These are phyloP conservation scores for Miscanthus lutarioriparius DNA, from an alignment of 176 grass and related monocot species.

Conservation along the genomic window DNA sequence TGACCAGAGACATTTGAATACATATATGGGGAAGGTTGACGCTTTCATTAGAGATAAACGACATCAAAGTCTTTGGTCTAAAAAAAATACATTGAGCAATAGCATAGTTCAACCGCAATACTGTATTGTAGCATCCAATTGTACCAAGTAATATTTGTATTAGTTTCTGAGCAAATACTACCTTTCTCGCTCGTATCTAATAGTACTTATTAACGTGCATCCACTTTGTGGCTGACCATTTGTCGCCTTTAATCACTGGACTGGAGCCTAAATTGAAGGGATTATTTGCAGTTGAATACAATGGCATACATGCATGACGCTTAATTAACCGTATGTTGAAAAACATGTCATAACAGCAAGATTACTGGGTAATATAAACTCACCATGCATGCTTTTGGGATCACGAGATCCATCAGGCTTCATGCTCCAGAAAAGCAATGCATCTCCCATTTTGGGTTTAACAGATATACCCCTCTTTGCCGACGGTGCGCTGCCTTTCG, in stretches of 20 bases:
- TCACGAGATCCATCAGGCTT: constrained; percentile 76
- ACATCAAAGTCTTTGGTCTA: neutral
- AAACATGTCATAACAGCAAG: neutral
- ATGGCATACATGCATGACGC: neutral
- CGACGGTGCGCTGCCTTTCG: constrained; percentile 68
- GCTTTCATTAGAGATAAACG: neutral
- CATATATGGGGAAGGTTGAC: neutral
- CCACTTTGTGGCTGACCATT: constrained; percentile 97
- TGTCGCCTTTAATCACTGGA: constrained; percentile 77
- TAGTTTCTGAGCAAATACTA: no score
- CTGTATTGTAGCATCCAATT: no score
- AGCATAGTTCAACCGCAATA: neutral
- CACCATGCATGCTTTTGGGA: constrained; percentile 81
- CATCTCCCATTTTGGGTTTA: constrained; percentile 92
- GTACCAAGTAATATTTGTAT: no score
- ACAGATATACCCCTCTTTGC: constrained; percentile 51
- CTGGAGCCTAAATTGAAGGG: constrained; percentile 49
- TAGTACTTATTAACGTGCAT: constrained; percentile 64
- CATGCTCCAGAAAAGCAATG: constrained; percentile 99
- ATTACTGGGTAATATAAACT: constrained; percentile 31
- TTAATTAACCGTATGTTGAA: neutral
- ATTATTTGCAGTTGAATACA: neutral
- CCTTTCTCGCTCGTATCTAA: neutral
- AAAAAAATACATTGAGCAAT: neutral
- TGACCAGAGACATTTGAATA: neutral